Base-by-base conservation (phyloP, 192 early-diverging fungal genomes). In the Coemansia sp. region DNA sequence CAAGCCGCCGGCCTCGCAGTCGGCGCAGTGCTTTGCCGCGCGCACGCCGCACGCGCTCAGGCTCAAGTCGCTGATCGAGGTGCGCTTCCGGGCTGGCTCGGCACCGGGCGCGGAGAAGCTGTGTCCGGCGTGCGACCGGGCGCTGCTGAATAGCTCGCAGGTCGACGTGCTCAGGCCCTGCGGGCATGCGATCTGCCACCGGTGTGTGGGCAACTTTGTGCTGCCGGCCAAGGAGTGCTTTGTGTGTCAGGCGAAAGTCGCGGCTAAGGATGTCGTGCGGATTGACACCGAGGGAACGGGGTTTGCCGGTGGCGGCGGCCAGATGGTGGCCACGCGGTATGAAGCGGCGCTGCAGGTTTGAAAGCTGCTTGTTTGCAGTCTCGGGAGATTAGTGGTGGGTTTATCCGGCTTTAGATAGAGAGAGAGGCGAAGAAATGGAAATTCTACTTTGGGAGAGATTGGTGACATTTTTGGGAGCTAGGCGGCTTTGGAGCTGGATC, bases 131-230 rank as follows among this genome's bases (percentile, higher is more conserved):
- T 77, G 74, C 52, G 74, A 77, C 55, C 70, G 61, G 43, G 21
- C 55, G 7, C 26, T 77, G 32, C 31, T 40, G 12, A 77, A 67
- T 45, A 67, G 67, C 56, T 28, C 67, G 15, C 66, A 62, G 21
- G 56, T 70, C 53, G 63, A 70, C 32, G 59, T 70, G 11, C 47
- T 77, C 2, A 5, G 21, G 21, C 38, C 45, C 15, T 77, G 74
- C 19, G 74, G 74, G 12, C 74, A 77, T 39, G 68, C 63, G 1
- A 36, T 70, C 20, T 77, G 74, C 34, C 74, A 70, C 35, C 46
- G 60, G 21, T 77, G 74, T 28, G 55, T 66, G 20, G n/a, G 6
- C 21, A 70, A 57, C 41, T 77, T 77, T 77, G 74, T 77, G 5
- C 20, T 46, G 10, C 30, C 47, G 0, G 20, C 51, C 0, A 29